Evolutionary conservation across 257 asterid species (phyloP).

Genomic region (Dorcoceras hygrometricum): DNA sequence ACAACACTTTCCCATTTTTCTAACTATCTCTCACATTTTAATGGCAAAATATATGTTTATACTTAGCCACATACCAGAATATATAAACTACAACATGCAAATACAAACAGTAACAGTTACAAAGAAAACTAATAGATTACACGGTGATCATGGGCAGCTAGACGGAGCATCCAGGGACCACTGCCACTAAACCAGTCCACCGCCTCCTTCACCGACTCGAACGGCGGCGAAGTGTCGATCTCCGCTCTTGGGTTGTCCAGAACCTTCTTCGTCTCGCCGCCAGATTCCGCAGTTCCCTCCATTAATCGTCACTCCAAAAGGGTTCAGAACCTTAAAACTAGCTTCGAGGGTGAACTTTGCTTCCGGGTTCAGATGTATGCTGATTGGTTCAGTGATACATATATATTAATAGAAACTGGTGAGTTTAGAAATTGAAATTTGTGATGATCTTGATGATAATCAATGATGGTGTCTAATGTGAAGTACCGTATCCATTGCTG

Average conservation of each 20-base stretch:
- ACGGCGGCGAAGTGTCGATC: constrained; percentile 87
- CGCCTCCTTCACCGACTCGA: constrained; percentile 95
- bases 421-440: neutral
- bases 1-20: too few species aligned
- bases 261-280: constrained; percentile 40
- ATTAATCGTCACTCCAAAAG: constrained; percentile 16
- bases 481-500: neutral
- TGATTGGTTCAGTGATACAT: neutral
- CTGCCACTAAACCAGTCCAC: constrained; percentile 84
- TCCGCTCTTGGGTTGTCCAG: constrained; percentile 59
- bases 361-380: neutral
- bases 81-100: neutral
- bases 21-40: neutral
- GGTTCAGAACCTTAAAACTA: neutral
- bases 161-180: constrained; percentile 76
- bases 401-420: neutral
- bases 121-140: constrained; percentile 30
- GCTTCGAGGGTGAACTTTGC: neutral
- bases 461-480: neutral
- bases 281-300: constrained; percentile 42
- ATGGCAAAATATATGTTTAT: neutral
- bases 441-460: too few species aligned
- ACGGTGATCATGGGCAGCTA: constrained; percentile 27
- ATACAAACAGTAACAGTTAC: neutral
- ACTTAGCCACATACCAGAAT: too few species aligned